These are phyloP conservation scores for Goffeauzyma gilvescens DNA, from an alignment of 768 basidiomycete species.

Conservation along the genomic window DNA sequence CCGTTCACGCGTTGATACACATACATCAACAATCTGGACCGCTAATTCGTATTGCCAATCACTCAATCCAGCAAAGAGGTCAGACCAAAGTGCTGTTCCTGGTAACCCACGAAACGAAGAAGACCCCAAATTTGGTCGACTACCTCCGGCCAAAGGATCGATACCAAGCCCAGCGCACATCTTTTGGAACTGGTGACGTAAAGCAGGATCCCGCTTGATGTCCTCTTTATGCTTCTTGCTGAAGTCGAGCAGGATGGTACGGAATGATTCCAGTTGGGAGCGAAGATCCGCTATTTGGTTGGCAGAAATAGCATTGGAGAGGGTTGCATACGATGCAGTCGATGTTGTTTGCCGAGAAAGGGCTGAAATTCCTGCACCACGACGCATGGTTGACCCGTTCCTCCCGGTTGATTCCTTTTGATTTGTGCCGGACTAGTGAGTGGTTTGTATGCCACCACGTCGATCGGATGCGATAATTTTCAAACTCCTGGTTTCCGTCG, in stretches of 20 bases:
- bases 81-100: conserved; percentile 70
- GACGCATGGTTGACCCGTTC: conserved; percentile 29
- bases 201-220: conserved; percentile 64
- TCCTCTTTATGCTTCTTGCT: conserved; percentile 63
- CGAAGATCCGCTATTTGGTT: conserved; percentile 61
- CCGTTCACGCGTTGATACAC: conserved; percentile 32
- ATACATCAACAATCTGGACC: conserved; percentile 62
- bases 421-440: no score
- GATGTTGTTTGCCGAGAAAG: conserved; percentile 74
- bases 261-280: conserved; percentile 65
- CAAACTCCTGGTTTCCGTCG: no score
- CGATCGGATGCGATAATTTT: no score
- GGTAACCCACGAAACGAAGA: no score
- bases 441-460: no score
- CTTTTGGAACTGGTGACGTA: conserved; percentile 79
- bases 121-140: no score
- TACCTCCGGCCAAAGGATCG: conserved; percentile 65
- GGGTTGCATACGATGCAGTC: conserved; percentile 56
- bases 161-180: conserved; percentile 93
- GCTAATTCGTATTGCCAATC: conserved; percentile 95
- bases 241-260: conserved; percentile 57
- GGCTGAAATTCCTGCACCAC: conserved; percentile 72
- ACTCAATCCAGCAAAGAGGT: conserved; percentile 50
- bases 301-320: conserved; percentile 59
- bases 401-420: no score